A percentile compares a stretch with the other conserved stretches of the same genome.
phyloP scores from a whole-genome alignment of 345 rosid genomes.

The Carallia pectinifolia region DNA sequence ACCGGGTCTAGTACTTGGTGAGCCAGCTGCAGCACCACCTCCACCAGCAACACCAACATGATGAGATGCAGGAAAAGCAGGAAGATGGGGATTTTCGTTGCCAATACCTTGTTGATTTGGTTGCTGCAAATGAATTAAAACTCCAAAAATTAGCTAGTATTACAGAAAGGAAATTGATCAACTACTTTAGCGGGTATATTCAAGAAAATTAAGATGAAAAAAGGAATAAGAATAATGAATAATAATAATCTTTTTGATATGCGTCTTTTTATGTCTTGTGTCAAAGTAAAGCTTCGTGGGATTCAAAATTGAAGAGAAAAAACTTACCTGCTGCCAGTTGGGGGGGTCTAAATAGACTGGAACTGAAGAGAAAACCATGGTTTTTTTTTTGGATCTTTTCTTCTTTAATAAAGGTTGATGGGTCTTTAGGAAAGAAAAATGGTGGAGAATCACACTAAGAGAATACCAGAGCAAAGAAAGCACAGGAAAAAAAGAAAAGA shows the following conservation, averaged over 20 bases:
- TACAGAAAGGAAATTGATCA: slow-evolving; percentile 19
- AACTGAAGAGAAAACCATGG: slow-evolving; percentile 74
- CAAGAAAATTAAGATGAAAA: slow-evolving; percentile 38
- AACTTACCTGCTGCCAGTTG: slow-evolving; percentile 70
- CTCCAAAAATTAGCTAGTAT: slow-evolving; percentile 7
- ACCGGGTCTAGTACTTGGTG: slow-evolving; percentile 54
- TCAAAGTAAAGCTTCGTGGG: slow-evolving; percentile 17
- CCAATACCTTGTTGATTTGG: slow-evolving; percentile 32
- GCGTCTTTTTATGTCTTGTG: slow-evolving; percentile 12
- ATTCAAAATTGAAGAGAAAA: slow-evolving; percentile 30
- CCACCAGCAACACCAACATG: slow-evolving; percentile 32
- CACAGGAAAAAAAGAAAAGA: slow-evolving; percentile 4
- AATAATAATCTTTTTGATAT: slow-evolving; percentile 46
- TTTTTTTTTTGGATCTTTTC: slow-evolving; percentile 28
- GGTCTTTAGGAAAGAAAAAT: slow-evolving; percentile 51
- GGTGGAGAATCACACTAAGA: slow-evolving; percentile 66
- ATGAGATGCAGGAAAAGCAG: slow-evolving; percentile 40
- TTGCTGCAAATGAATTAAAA: slow-evolving; percentile 28
- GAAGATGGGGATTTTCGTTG: slow-evolving; percentile 43
- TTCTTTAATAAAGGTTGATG: slow-evolving; percentile 63
- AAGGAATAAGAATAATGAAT: slow-evolving; percentile 42
- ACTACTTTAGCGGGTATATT: slow-evolving; percentile 37
- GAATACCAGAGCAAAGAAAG: slow-evolving; percentile 47
- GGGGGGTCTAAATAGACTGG: slow-evolving; percentile 63
- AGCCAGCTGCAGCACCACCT: slow-evolving; percentile 13